These are phyloP conservation scores for Penicillium dipodomyicola DNA, from an alignment of 495 filamentous ascomycete species.

Conservation along the genomic window DNA sequence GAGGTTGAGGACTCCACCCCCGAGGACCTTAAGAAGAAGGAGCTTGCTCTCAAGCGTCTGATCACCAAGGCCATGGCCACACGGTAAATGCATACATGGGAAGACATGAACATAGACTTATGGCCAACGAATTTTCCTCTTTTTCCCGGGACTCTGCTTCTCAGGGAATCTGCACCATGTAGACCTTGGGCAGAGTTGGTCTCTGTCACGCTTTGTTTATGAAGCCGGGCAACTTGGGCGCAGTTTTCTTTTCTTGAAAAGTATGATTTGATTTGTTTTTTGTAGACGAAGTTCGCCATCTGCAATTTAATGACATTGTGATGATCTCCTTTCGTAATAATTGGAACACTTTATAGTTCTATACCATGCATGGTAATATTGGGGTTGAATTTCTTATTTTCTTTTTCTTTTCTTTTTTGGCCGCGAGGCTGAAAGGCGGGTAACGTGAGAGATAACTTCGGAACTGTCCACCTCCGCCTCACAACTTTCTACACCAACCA, in stretches of 20 bases:
- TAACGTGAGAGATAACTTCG: neutral
- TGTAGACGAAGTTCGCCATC: conserved; percentile 39
- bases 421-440: neutral
- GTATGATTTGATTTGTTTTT: conserved; percentile 28
- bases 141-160: conserved; percentile 16
- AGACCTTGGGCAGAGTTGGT: conserved; percentile 28
- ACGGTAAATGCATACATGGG: conserved; percentile 56
- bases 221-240: conserved; percentile 34
- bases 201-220: conserved; percentile 28
- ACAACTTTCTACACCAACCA: neutral
- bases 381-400: neutral
- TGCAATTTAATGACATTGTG: conserved; percentile 43
- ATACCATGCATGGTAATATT: neutral
- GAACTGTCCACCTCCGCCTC: neutral
- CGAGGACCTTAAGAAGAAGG: conserved; percentile 99
- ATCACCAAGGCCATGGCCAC: conserved; percentile 97
- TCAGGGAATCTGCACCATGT: conserved; percentile 24
- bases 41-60: conserved; percentile 93
- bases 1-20: conserved; percentile 84
- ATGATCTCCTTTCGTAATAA: conserved; percentile 21
- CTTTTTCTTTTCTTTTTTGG: neutral
- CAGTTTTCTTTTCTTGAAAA: conserved; percentile 37
- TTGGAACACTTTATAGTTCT: neutral
- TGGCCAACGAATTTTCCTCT: conserved; percentile 22
- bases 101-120: conserved; percentile 19